These are phyloP conservation scores for Blastobotrys americana DNA, from an alignment of 805 yeast genomes.

Conservation along the genomic window DNA sequence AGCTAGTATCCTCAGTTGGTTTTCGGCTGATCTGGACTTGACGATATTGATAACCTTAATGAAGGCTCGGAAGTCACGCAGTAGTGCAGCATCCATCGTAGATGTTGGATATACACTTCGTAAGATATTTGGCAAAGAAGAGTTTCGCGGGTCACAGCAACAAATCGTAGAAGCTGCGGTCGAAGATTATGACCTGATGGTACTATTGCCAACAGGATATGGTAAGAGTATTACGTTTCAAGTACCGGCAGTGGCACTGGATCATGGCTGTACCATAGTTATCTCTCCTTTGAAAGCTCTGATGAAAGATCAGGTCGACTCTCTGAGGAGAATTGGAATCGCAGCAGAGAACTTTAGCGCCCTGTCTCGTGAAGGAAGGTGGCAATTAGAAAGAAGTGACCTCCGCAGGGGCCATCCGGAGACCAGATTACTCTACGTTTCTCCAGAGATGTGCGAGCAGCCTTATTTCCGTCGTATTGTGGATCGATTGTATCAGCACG, in stretches of 20 bases:
- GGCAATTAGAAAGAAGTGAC: slow-evolving; percentile 48
- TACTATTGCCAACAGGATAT: slow-evolving; percentile 96
- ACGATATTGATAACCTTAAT: too few species aligned
- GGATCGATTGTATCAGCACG: slow-evolving; percentile 45
- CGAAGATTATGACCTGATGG: slow-evolving; percentile 75
- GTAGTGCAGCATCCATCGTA: slow-evolving; percentile 1
- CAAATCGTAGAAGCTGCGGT: slow-evolving; percentile 22
- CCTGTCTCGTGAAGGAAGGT: slow-evolving; percentile 64
- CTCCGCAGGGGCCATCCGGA: slow-evolving; percentile 65
- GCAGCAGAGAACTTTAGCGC: slow-evolving; percentile 55
- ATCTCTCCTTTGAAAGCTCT: slow-evolving; percentile 88
- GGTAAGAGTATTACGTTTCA: slow-evolving; percentile 95
- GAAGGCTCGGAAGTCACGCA: neutral
- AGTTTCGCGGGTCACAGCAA: slow-evolving; percentile 23
- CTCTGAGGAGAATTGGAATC: slow-evolving; percentile 55
- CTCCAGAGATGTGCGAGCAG: slow-evolving; percentile 64
- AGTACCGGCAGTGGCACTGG: slow-evolving; percentile 70
- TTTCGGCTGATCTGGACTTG: too few species aligned
- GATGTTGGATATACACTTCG: slow-evolving; percentile 12
- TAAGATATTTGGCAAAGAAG: slow-evolving; percentile 16
- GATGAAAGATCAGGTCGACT: slow-evolving; percentile 94
- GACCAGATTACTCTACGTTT: slow-evolving; percentile 80
- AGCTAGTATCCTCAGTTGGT: too few species aligned
- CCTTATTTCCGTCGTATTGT: slow-evolving; percentile 61
- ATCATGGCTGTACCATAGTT: slow-evolving; percentile 70